Percentiles rank a stretch among this genome's conserved stretches.
These are phyloP conservation scores for Zoysia matrella DNA, from an alignment of 202 grass and related monocot genomes.

Conservation along the genomic window DNA sequence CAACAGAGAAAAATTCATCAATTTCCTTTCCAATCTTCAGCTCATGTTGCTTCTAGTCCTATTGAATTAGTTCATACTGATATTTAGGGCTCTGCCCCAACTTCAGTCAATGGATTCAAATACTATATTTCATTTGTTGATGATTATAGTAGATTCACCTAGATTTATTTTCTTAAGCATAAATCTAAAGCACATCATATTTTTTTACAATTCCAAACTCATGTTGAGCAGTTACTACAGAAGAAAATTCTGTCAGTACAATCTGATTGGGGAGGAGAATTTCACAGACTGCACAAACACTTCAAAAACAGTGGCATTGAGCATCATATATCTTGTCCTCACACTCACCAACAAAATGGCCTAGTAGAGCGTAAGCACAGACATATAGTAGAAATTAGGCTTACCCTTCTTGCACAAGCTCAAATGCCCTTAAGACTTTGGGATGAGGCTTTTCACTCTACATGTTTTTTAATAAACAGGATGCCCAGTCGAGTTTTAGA, in stretches of 20 bases:
- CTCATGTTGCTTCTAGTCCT: neutral
- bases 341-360: neutral
- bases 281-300: neutral
- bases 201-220: neutral
- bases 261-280: neutral
- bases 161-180: neutral
- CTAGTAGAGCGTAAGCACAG: neutral
- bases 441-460: neutral
- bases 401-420: neutral
- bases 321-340: neutral
- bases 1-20: neutral
- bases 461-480: neutral
- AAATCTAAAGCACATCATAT: neutral
- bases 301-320: neutral
- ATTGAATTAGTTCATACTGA: neutral
- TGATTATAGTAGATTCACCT: neutral
- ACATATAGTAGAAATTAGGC: neutral
- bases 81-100: neutral
- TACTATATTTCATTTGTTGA: neutral
- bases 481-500: neutral
- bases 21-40: neutral
- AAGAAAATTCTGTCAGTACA: neutral
- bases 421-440: neutral
- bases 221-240: neutral
- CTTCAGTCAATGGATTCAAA: neutral